phyloP scores from a whole-genome alignment of 116 monocot genomes.

The Cymodocea nodosa region DNA sequence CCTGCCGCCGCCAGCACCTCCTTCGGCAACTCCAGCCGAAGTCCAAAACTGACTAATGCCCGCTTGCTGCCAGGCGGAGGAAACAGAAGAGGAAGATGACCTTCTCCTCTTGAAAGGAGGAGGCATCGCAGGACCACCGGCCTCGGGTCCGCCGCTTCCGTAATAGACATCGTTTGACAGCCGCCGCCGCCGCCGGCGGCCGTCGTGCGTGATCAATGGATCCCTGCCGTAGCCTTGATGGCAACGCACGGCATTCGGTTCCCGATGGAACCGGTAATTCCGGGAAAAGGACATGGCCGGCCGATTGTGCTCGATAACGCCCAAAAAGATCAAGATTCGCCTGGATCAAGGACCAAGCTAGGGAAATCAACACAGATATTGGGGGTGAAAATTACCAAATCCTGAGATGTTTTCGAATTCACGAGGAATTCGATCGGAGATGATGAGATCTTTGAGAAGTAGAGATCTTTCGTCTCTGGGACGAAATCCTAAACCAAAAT shows the following conservation, averaged over 20 bases:
- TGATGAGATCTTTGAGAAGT: background rate
- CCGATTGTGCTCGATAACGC: background rate
- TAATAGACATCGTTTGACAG: background rate
- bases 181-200: background rate
- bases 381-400: background rate
- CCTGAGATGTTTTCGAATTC: background rate
- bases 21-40: background rate
- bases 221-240: background rate
- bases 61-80: slow-evolving; percentile 7
- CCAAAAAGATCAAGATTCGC: background rate
- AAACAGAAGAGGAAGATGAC: background rate
- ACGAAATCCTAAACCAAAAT: background rate
- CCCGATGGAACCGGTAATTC: background rate
- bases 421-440: background rate
- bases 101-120: slow-evolving; percentile 21
- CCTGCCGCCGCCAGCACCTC: background rate
- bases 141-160: background rate
- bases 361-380: background rate
- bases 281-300: slow-evolving; percentile 6
- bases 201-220: background rate
- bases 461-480: background rate
- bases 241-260: background rate
- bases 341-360: too few species aligned
- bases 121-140: background rate
- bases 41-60: background rate